phyloP scores from a whole-genome alignment of 2,329 filamentous ascomycete species.

The Colletotrichum cereale region DNA sequence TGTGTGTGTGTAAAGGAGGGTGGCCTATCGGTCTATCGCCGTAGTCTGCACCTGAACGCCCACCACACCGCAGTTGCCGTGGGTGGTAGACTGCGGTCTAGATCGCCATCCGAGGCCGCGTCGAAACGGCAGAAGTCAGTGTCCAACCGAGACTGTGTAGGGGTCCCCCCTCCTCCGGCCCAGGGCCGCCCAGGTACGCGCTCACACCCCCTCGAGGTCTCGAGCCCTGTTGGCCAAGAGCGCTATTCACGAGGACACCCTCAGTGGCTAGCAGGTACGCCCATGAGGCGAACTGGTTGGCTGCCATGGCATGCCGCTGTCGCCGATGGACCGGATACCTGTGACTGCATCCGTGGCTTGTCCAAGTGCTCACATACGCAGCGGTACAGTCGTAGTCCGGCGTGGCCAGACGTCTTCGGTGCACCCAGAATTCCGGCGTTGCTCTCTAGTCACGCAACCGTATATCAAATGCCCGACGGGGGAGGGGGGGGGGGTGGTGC shows the following conservation, averaged over 20 bases:
- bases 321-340: slow-evolving; percentile 24
- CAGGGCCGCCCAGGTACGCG: slow-evolving; percentile 40
- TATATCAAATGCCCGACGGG: slow-evolving; percentile 12
- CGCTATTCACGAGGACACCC: slow-evolving; percentile 32
- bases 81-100: slow-evolving; percentile 18
- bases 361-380: not conserved
- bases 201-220: slow-evolving; percentile 1
- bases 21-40: slow-evolving; percentile 36
- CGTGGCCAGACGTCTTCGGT: slow-evolving; percentile 25
- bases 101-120: not conserved
- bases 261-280: slow-evolving; percentile 13
- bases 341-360: slow-evolving; percentile 26
- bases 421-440: slow-evolving; percentile 1
- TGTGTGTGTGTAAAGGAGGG: slow-evolving; percentile 23
- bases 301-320: slow-evolving; percentile 33
- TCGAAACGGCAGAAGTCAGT: not conserved
- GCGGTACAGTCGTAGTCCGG: slow-evolving; percentile 11
- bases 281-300: slow-evolving; percentile 28
- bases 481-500: slow-evolving; percentile 6
- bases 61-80: slow-evolving; percentile 26
- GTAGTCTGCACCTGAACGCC: not conserved
- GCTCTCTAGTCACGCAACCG: slow-evolving; percentile 19
- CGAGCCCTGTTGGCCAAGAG: slow-evolving; percentile 9
- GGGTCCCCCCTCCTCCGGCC: slow-evolving; percentile 31
- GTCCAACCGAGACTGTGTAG: slow-evolving; percentile 2